Percentiles rank a stretch among this genome's conserved stretches.
phyloP scores from a whole-genome alignment of 2,329 filamentous ascomycete species.

The Periglandula ipomoeae region DNA sequence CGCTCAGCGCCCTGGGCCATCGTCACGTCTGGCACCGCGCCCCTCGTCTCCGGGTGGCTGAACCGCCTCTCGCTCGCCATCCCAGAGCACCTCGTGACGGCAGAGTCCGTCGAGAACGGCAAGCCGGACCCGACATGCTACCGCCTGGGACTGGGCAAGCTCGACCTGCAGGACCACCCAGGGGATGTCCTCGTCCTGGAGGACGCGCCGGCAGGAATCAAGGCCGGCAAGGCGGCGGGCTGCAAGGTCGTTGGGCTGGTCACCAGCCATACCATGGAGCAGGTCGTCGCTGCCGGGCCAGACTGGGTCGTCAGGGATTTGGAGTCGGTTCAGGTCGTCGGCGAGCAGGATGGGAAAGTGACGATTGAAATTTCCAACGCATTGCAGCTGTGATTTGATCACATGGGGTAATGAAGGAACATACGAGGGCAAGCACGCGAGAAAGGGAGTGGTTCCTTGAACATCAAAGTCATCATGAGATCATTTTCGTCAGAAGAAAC shows the following conservation, averaged over 20 bases:
- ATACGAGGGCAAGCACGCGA: not conserved
- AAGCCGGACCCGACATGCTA: slow-evolving; percentile 76
- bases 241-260: slow-evolving; percentile 77
- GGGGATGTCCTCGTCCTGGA: slow-evolving; percentile 67
- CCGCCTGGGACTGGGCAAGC: slow-evolving; percentile 52
- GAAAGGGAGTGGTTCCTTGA: not conserved
- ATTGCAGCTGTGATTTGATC: slow-evolving; percentile 26
- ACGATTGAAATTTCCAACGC: slow-evolving; percentile 60
- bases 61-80: slow-evolving; percentile 53
- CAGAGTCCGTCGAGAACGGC: slow-evolving; percentile 64
- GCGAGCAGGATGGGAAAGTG: slow-evolving; percentile 46
- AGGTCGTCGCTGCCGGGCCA: slow-evolving; percentile 66
- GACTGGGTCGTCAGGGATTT: slow-evolving; percentile 83
- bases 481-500: too few species aligned
- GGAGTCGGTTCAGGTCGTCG: slow-evolving; percentile 58
- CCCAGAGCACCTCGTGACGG: slow-evolving; percentile 60
- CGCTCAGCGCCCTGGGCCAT: slow-evolving; percentile 71
- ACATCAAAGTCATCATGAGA: not conserved
- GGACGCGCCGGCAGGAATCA: slow-evolving; percentile 80
- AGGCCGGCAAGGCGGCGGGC: slow-evolving; percentile 74
- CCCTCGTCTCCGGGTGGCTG: slow-evolving; percentile 65
- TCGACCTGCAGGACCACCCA: slow-evolving; percentile 40
- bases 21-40: slow-evolving; percentile 64
- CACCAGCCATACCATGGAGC: slow-evolving; percentile 69
- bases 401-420: not conserved